These are phyloP conservation scores for Carex sylvatica DNA, from an alignment of 202 grass and related monocot species.

Conservation along the genomic window DNA sequence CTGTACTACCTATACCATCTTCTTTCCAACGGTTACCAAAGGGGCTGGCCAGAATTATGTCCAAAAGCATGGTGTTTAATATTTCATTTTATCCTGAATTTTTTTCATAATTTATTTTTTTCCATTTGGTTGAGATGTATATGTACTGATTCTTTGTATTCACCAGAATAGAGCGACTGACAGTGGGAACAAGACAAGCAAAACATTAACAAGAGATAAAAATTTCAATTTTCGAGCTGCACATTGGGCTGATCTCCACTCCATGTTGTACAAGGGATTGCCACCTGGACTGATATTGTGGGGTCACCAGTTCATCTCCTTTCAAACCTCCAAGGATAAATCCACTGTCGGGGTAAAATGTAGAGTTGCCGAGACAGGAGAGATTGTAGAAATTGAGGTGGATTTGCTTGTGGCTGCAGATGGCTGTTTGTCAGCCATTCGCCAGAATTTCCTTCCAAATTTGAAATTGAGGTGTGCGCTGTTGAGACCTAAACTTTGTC, in stretches of 20 bases:
- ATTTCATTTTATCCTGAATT: not conserved
- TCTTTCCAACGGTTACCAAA: not conserved
- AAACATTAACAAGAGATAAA: slow-evolving; percentile 63
- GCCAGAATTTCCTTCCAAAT: slow-evolving; percentile 58
- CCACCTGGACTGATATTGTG: slow-evolving; percentile 52
- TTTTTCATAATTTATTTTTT: not conserved
- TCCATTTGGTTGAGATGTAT: not conserved
- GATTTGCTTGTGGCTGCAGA: slow-evolving; percentile 79
- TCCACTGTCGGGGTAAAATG: slow-evolving; percentile 36
- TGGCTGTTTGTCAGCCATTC: slow-evolving; percentile 63
- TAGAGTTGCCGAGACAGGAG: slow-evolving; percentile 39
- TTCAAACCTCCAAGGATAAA: slow-evolving; percentile 29
- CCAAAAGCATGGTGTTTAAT: not conserved
- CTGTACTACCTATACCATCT: not conserved
- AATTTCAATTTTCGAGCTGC: slow-evolving; percentile 57
- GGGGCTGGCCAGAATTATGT: not conserved
- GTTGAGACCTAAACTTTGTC: not conserved
- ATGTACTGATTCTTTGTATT: not conserved
- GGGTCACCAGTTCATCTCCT: slow-evolving; percentile 78
- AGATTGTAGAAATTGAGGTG: slow-evolving; percentile 42
- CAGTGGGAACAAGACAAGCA: slow-evolving; percentile 47
- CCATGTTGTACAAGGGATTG: slow-evolving; percentile 46
- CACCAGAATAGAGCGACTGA: slow-evolving; percentile 60
- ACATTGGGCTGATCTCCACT: slow-evolving; percentile 81
- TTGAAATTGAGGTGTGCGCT: slow-evolving; percentile 58